These are phyloP conservation scores for Plasmodium fragile DNA, from an alignment of 169 alveolate genomes.

Conservation along the genomic window DNA sequence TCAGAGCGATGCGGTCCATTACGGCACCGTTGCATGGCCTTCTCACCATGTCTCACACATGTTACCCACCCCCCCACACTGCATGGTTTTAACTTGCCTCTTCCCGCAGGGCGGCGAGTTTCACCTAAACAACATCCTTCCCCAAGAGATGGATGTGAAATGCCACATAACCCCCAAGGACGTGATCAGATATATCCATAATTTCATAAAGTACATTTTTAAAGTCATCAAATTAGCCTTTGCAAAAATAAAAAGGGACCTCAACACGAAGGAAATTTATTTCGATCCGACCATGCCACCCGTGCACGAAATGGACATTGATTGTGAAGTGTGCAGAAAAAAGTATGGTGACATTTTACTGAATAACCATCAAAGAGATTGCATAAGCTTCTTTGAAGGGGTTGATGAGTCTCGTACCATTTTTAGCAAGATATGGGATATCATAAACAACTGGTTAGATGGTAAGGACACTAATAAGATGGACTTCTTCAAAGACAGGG, in stretches of 20 bases:
- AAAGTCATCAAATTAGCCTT: conserved; percentile 52
- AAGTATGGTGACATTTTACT: conserved; percentile 74
- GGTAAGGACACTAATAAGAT: conserved; percentile 33
- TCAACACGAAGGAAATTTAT: conserved; percentile 50
- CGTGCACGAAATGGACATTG: conserved; percentile 37
- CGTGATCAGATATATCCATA: conserved; percentile 6
- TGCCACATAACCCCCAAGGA: conserved; percentile 12
- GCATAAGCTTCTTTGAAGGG: conserved; percentile 56
- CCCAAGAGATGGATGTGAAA: neutral
- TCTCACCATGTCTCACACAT: neutral
- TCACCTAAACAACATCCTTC: neutral
- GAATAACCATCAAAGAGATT: conserved; percentile 19
- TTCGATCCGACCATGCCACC: conserved; percentile 35
- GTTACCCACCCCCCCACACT: neutral
- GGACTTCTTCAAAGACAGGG: neutral
- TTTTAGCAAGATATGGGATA: conserved; percentile 27
- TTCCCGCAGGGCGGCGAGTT: neutral
- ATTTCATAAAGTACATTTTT: conserved; percentile 22
- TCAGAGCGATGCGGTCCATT: neutral
- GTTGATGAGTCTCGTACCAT: conserved; percentile 34
- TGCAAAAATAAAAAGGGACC: conserved; percentile 51
- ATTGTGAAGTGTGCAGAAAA: conserved; percentile 40
- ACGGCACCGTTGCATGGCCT: neutral
- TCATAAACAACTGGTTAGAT: conserved; percentile 56
- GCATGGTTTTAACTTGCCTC: neutral